A percentile compares a stretch with the other conserved stretches of the same genome.
These are phyloP conservation scores for Trametes villosa DNA, from an alignment of 768 basidiomycete genomes.

Conservation along the genomic window DNA sequence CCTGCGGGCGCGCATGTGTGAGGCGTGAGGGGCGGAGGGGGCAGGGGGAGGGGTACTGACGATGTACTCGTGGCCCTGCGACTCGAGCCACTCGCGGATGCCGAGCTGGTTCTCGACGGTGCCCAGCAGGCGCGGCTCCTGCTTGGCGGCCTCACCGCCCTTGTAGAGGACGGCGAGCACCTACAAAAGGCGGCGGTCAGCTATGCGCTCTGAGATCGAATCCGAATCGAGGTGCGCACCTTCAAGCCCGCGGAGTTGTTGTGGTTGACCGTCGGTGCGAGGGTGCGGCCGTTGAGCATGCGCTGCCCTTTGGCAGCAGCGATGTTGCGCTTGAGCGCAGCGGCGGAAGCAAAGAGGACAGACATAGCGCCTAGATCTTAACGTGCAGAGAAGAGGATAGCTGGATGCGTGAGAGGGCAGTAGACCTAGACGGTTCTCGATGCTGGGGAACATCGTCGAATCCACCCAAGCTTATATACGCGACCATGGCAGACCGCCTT, in stretches of 20 bases:
- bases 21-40: not conserved
- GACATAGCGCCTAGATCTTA: slow-evolving; percentile 7
- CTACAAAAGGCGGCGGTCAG: slow-evolving; percentile 26
- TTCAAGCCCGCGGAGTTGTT: slow-evolving; percentile 16
- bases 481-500: no score
- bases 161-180: slow-evolving; percentile 77
- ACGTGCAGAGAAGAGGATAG: not conserved
- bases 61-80: slow-evolving; percentile 76
- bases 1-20: slow-evolving; percentile 43
- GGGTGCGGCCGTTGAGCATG: slow-evolving; percentile 18
- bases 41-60: slow-evolving; percentile 41
- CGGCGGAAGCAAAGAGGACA: slow-evolving; percentile 16
- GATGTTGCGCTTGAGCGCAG: slow-evolving; percentile 19
- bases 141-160: slow-evolving; percentile 63
- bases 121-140: slow-evolving; percentile 78
- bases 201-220: not conserved
- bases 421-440: no score
- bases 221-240: not conserved
- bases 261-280: slow-evolving; percentile 19
- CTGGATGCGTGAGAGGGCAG: no score
- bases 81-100: slow-evolving; percentile 67
- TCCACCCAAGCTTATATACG: no score
- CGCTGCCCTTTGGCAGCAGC: slow-evolving; percentile 14
- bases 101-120: slow-evolving; percentile 88
- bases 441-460: no score